Base-by-base conservation (phyloP, 768 basidiomycete species). In the Auriscalpium microsporum region DNA sequence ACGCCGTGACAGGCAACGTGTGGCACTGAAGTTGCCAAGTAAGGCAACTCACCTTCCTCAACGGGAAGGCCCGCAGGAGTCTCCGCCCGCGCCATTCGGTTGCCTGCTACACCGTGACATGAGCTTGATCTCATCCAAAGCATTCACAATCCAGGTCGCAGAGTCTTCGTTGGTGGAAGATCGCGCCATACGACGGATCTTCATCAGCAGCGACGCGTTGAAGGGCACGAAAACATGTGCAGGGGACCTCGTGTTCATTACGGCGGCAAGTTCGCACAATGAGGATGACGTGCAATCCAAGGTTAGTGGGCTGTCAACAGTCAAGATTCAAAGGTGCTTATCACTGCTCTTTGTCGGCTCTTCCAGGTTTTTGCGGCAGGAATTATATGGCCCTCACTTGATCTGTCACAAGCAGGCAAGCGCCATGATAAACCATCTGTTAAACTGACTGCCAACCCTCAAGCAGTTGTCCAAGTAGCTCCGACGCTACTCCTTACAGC, bases 371-470 rank as follows among this genome's bases (percentile, higher is more conserved):
- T 28, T 28, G 7, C 83, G 11, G 72, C 90, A 52, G 90, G 89
- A 6, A 71, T 83, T 47, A 77, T 79, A 62, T 91, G 89, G 89
- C 87, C 88, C n/a, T 86, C 84, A 40, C 63, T 76, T 46, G 84
- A 87, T 8, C 53, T 84, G 53, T 65, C 80, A 28, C 75, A 74
- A 51, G 78, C 82, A 57, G 72, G 89, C 86, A 67, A 64, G 82
- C 28, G 28, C 5, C 28, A 28, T 28, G 28, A 28, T 75, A 57
- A 53, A 53, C 38, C 36, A 50, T 52, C 44, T 10, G 28, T 33
- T 36, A 2, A 19, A 35, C 23, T 55, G 44, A n/a, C 16, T 23
- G 34, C 23, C 50, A 14, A 28, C 23, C 45, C 56, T 52, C 45
- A 51, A 50, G 46, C 59, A 90, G 88, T 69, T 60, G 69, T 87